Evolutionary conservation across 805 yeast genomes (phyloP), one percentile per base, ranked within the genome.

Genomic region (Candida qinlingensis): DNA sequence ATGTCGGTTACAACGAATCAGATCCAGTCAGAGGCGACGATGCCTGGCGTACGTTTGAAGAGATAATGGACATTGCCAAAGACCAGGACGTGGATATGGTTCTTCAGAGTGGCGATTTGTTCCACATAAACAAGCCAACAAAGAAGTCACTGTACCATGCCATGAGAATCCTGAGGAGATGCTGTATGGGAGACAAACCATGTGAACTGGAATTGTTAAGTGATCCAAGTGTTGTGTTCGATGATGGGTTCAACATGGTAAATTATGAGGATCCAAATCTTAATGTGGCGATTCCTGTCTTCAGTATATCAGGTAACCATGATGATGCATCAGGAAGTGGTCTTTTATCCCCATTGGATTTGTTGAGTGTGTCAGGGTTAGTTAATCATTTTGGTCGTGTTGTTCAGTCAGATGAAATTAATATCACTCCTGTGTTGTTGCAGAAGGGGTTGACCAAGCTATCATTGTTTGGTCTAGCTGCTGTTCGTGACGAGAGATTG

Each of bases 301-400:
- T 94, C 71, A 92, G 91, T 6, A 92, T 94, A 4, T 81, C 92
- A 41, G 99, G 99, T 3, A 94, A 94, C 60, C 99, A 94, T 64
- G 99, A 94, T 66, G 98, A 94, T 66, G 88, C 96, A 4, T 87
- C 96, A 0, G 98, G 98, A 1, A 87, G 81, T 46, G 83, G 85
- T 26, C 68, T 87, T 46, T 69, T 94, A 11, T 82, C 91, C 47
- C 96, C 99, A 0, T 72, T 94, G 72, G 99, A 94, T 65, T 68
- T 94, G 4, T 68, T 94, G 10, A 78, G 87, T 19, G 87, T 86
- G 6, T 70, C 88, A 3, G 98, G 98, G 0, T 68, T 91, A 47
- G 68, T 94, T 30, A 94, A 94, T 64, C 96, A 90, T 68, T 90
- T 89, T 65, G 99, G 99, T 2, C 77, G 85, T 55, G 85, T 88